Evolutionary conservation across 164 flowering plant species (phyloP).

Genomic region (Piper longum): DNA sequence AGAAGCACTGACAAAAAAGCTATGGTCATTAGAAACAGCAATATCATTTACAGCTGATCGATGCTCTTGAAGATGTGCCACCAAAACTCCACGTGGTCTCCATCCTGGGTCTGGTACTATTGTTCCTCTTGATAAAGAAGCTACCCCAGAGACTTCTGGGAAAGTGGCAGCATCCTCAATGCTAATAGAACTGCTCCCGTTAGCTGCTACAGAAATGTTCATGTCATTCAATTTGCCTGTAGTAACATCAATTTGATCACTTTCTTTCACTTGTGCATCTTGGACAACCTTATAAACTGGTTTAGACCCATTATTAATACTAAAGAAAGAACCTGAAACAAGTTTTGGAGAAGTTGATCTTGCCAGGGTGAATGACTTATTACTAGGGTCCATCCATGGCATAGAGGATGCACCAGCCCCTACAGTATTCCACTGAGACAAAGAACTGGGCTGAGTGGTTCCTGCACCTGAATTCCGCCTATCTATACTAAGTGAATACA

Average conservation of each 20-base stretch:
- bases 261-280: constrained; percentile 67
- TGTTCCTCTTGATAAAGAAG: constrained; percentile 44
- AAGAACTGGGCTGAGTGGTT: constrained; percentile 50
- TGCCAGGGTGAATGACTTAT: constrained; percentile 57
- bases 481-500: constrained; percentile 79
- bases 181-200: constrained; percentile 29
- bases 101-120: constrained; percentile 80
- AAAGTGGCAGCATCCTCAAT: constrained; percentile 36
- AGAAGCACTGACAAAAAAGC: constrained; percentile 90
- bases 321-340: constrained; percentile 62
- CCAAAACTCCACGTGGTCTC: constrained; percentile 96
- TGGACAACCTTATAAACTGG: constrained; percentile 73
- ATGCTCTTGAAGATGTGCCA: constrained; percentile 98
- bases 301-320: constrained; percentile 43
- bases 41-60: constrained; percentile 93
- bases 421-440: constrained; percentile 34
- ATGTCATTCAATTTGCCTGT: constrained; percentile 50
- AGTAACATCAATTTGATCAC: constrained; percentile 36
- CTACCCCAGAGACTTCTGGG: constrained; percentile 32
- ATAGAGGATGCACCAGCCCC: constrained; percentile 55
- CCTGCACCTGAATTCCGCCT: constrained; percentile 31
- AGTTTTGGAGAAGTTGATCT: constrained; percentile 73
- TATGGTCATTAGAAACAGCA: constrained; percentile 75
- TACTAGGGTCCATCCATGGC: constrained; percentile 67
- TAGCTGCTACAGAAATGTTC: constrained; percentile 33